Evolutionary conservation across 1,284 basidiomycete species (phyloP), one percentile per base, ranked within the genome.

Genomic region (Leccinum solheimii): DNA sequence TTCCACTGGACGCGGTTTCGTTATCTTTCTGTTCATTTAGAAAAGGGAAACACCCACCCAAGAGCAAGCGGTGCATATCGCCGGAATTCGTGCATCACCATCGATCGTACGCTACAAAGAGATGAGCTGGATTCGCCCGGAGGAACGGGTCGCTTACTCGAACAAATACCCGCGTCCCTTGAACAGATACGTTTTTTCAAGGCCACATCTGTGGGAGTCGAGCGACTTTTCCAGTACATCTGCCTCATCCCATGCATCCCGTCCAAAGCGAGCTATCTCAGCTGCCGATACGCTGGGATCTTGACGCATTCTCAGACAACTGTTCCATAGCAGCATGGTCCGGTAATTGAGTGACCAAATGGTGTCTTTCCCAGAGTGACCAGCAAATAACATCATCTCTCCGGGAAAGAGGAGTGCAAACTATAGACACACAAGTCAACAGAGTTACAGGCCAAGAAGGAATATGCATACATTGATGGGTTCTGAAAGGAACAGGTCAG

Each of bases 291-390:
- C 75, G 11, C 59, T 66, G 3, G 64, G 50, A 58, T 83, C 79
- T 48, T 76, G 75, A 14, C 83, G 83, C 79, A 88, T 84, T 49
- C 81, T 82, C 51, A 86, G 77, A 68, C 90, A 91, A 36, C 81
- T 81, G 70, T 89, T 84, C 88, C 90, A 92, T 34, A 91, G 76
- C 16, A 92, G 74, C 75, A 87, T 86, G 5, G 82, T 79, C 51
- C 88, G 84, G 66, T 86, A 83, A 68, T 88, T 85, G 54, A 91
- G 75, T 16, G 87, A 87, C 88, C 87, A 91, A 16, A 90, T 78
- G 3, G 86, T 87, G 57, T 89, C 83, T 68, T 87, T 88, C 6
- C 80, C 78, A 2, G 81, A 77, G 55, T 78, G 65, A 3, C 60
- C 60, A 36, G 63, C 64, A 19, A 71, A 63, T 30, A 74, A 71